Base-by-base conservation (phyloP, 129 eudicot species). In the carrot (Daucus carota) region DNA sequence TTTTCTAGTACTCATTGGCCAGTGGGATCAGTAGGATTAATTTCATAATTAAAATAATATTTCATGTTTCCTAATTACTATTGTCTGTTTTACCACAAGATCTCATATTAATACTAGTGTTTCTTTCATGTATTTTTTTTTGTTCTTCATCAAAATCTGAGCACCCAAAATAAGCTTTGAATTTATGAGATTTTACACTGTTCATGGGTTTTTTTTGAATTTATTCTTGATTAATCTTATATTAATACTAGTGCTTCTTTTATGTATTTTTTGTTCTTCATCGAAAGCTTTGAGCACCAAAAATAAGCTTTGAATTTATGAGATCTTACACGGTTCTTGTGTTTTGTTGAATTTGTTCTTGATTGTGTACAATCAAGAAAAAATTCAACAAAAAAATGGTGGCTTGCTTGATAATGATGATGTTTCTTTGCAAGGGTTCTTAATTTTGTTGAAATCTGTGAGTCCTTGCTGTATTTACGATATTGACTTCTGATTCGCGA, bases 351-450 rank as follows among this genome's bases (percentile, higher is more conserved):
- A 52, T n/a, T 50, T 84, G 80, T 24, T 70, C 43, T 75, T 74
- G 31, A 60, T 70, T 81, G 69, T 62, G 69, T 29, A 31, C 9
- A 14, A 28, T 29, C 38, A n/a, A n/a, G n/a, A n/a, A n/a, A n/a
- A n/a, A n/a, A n/a, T n/a, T n/a, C n/a, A n/a, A n/a, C n/a, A n/a
- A n/a, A n/a, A n/a, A 52, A 57, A 59, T 38, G 36, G 76, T 70
- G 12, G 79, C 44, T 77, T 40, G 62, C 15, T 80, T 44, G 75
- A 40, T 80, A 13, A 31, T 79, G 50, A 29, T 47, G 26, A 45
- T 46, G 28, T 70, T 78, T 69, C 42, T 65, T 80, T 54, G 77
- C 76, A 79, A 77, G 84, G 62, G 11, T 6, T n/a, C 2, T 16
- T 9, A 65, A 52, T 42, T 33, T 48, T n/a, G 70, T 67, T 33